Conservation (phyloP, 306 rosid genomes). For the Calophaca sinica region DNA sequence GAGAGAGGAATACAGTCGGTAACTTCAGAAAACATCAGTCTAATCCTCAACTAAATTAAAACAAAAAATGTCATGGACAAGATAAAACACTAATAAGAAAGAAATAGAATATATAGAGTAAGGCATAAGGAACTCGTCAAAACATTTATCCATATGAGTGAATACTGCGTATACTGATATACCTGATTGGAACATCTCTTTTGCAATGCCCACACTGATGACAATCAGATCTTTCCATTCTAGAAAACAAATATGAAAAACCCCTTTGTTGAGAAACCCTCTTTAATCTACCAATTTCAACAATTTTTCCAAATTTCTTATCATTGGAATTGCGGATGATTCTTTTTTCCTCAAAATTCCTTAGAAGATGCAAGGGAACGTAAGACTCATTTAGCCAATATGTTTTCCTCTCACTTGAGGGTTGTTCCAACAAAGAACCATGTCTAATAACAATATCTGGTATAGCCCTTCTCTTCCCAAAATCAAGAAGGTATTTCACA, state of each 20-base stretch:
- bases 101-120: background rate
- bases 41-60: constrained; percentile 13
- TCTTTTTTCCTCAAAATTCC: constrained; percentile 93
- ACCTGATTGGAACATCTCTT: constrained; percentile 87
- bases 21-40: constrained; percentile 22
- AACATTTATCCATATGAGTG: constrained; percentile 27
- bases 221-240: constrained; percentile 73
- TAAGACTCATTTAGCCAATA: constrained; percentile 86
- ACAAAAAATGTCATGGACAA: constrained; percentile 1
- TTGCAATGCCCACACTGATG: constrained; percentile 85
- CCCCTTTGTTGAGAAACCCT: constrained; percentile 56
- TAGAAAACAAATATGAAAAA: constrained; percentile 83
- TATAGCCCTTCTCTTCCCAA: constrained; percentile 92
- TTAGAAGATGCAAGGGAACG: constrained; percentile 90
- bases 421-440: constrained; percentile 72
- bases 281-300: constrained; percentile 53
- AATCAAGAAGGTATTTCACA: constrained; percentile 87
- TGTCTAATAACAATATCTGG: constrained; percentile 73
- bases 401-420: constrained; percentile 80
- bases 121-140: constrained; percentile 30
- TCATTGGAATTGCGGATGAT: constrained; percentile 71
- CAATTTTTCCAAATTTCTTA: constrained; percentile 58
- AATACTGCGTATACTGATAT: constrained; percentile 12
- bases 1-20: constrained; percentile 3
- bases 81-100: background rate